Base-by-base conservation (phyloP, 768 basidiomycete genomes). In the Trametes punicea region DNA sequence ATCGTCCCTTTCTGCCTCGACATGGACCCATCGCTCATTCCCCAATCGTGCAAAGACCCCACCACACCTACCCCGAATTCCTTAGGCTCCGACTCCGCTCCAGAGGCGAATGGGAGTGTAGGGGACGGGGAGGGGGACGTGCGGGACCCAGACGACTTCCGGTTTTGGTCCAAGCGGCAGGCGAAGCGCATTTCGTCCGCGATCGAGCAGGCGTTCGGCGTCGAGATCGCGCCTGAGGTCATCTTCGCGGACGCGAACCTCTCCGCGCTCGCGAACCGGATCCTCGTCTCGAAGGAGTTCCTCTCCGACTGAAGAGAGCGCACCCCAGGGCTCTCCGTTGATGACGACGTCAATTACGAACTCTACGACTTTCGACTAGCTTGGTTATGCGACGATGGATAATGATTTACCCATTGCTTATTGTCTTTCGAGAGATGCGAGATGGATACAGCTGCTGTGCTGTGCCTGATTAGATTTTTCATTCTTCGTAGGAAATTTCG, bases 221-320 rank as follows among this genome's bases (percentile, higher is more conserved):
- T 98, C 36, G 95, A 98, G 66, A 87, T 93, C 68, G 87, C 85
- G 8, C 82, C 85, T 21, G 92, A 96, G 65, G 93, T 99, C 33
- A 79, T 99, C 46, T 77, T 98, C 44, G 96, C 93, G 2, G 93
- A 97, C 65, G 94, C 97, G 25, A 98, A 98, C 71, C 70, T 98
- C 66, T 81, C 84, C n/a, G 77, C 86, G 25, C 74, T 99, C 57
- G 85, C 93, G 2, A 87, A 87, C 64, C 79, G 93, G 65, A 90
- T 99, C 63, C 70, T 95, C 60, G 80, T 86, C 21, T 88, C 90
- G 16, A 90, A 65, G 54, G 62, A 67, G 48, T 31, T 65, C 25
- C 54, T 60, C 18, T 65, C 63, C 34, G 65, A 56, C 6, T 63
- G 53, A 55, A n/a, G n/a, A n/a, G n/a, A n/a, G n/a, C n/a, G n/a